Base-by-base conservation (phyloP, 2,329 filamentous ascomycete genomes). In the Arthrinium phaeospermum region DNA sequence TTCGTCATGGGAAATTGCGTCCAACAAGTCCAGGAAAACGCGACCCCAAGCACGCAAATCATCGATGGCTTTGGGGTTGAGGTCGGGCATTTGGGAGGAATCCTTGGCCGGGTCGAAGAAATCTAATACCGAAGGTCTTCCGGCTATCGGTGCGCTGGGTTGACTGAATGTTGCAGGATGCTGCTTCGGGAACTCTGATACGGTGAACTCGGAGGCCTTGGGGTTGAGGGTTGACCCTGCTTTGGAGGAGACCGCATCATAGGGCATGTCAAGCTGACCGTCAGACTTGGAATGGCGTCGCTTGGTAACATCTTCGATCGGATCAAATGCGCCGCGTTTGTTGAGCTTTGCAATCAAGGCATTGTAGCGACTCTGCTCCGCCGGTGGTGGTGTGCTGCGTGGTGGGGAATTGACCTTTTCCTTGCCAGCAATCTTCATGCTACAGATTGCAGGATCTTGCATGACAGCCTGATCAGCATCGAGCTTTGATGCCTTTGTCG, bases 121-220 rank as follows among this genome's bases (percentile, higher is more conserved):
- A n/a, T 41, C 34, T 34, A 64, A 41, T 64, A 64, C 34, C 34
- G 57, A 64, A 14, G 57, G 34, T 10, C 57, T 37, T 22, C 57
- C 57, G 19, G 12, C 22, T 41, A 14, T 64, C 12, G 57, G 34
- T 41, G 57, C 57, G 57, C 46, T 47, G 67, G 46, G 24, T 30
- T 19, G 67, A n/a, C 67, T 67, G n/a, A 53, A 67, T 61, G 51
- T 53, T 41, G 45, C 68, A 12, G 61, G 46, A 47, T 69, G 53
- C 41, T 72, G 49, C n/a, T 46, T 67, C 2, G 41, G 24, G 24
- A 68, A 19, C 7, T 41, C 24, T n/a, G 70, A 14, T 61, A 44
- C 72, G 30, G 51, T 71, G 68, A 80, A 80, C 49, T 80, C 78
- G 8, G 72, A 34, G 14, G 79, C 79, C 57, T 73, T 49, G 1